These are phyloP conservation scores for Fusarium sp. DNA, from an alignment of 2,329 filamentous ascomycete species.

Conservation along the genomic window DNA sequence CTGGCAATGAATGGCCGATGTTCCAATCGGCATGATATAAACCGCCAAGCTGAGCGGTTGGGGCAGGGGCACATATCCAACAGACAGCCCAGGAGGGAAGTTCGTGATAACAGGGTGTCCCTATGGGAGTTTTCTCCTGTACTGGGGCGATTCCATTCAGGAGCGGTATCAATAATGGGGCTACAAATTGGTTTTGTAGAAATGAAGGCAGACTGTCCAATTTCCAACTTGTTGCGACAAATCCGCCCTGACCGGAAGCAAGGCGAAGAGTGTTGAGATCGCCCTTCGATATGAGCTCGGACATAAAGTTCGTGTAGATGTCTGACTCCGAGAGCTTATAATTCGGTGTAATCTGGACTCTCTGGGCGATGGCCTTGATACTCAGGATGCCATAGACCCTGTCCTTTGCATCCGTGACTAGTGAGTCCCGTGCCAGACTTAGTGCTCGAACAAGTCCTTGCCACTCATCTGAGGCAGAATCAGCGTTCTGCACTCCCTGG, in stretches of 20 bases:
- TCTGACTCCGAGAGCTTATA: too few relatives aligned
- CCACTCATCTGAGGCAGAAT: background rate
- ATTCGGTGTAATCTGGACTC: background rate
- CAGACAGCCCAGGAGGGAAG: constrained; percentile 12
- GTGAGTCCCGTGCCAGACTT: background rate
- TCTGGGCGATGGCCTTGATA: constrained; percentile 6
- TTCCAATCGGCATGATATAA: background rate
- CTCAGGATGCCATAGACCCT: constrained; percentile 16
- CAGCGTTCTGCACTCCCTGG: background rate
- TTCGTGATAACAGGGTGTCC: background rate
- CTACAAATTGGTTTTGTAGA: too few relatives aligned
- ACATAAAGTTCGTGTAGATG: too few relatives aligned
- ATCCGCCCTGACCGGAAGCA: too few relatives aligned
- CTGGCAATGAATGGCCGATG: background rate
- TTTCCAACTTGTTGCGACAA: too few relatives aligned
- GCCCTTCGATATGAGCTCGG: too few relatives aligned
- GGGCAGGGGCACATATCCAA: constrained; percentile 13
- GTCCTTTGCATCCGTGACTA: constrained; percentile 10
- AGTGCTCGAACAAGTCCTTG: background rate
- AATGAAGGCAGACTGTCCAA: too few relatives aligned
- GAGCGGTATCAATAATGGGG: too few relatives aligned
- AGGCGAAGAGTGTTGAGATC: too few relatives aligned
- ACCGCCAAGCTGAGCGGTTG: background rate
- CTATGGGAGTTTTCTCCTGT: too few relatives aligned
- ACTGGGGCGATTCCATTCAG: too few relatives aligned